phyloP scores from a whole-genome alignment of 179 eudicot species.

The Patellifolia procumbens region DNA sequence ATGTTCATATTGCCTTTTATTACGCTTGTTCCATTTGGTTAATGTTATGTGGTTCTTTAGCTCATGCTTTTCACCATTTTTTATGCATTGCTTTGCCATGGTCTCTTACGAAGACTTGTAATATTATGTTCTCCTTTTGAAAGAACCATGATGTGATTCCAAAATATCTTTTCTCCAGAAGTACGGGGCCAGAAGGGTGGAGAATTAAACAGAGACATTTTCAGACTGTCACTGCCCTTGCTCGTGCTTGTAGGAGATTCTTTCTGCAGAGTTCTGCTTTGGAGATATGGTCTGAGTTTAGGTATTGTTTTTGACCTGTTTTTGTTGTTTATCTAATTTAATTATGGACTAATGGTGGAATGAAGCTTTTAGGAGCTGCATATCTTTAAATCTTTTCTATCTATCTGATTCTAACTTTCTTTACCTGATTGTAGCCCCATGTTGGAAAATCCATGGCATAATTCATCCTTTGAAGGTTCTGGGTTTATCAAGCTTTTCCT shows the following conservation, averaged over 20 bases:
- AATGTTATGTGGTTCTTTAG: neutral
- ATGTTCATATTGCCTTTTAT: neutral
- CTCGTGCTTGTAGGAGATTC: slow-evolving; percentile 88
- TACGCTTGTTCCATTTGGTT: neutral
- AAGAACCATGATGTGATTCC: slow-evolving; percentile 16
- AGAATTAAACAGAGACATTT: slow-evolving; percentile 92
- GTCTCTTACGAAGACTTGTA: neutral
- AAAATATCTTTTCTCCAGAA: slow-evolving; percentile 44
- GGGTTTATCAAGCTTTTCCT: slow-evolving; percentile 91
- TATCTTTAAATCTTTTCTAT: neutral
- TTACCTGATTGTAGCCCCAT: slow-evolving; percentile 52
- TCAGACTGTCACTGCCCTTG: slow-evolving; percentile 86
- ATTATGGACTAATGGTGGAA: neutral
- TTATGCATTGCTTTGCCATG: neutral
- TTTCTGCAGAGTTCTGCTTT: slow-evolving; percentile 86
- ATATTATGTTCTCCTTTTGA: slow-evolving; percentile 5
- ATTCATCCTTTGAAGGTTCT: slow-evolving; percentile 94
- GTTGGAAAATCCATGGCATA: slow-evolving; percentile 98
- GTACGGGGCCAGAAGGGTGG: slow-evolving; percentile 99
- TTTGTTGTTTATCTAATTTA: slow-evolving; percentile 10
- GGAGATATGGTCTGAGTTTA: slow-evolving; percentile 96
- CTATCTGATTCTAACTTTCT: neutral
- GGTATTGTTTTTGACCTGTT: slow-evolving; percentile 41
- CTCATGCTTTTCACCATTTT: neutral
- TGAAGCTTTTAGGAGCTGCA: neutral